Conservation (phyloP, 192 early-diverging fungal genomes). For the Ramicandelaber brevisporus region DNA sequence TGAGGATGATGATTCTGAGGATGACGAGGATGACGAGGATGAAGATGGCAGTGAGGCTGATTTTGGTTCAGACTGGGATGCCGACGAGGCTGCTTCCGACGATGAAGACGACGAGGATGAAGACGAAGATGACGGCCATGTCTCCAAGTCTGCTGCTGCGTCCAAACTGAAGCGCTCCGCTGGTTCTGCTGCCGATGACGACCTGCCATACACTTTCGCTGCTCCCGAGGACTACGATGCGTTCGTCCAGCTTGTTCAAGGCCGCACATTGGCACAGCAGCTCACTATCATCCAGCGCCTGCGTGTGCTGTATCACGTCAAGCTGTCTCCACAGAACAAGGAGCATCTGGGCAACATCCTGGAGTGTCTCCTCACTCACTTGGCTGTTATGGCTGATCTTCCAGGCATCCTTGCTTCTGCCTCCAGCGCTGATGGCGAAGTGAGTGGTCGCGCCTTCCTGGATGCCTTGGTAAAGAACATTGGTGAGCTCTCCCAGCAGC, state of each 20-base stretch:
- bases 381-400: slow-evolving; percentile 30
- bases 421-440: no score
- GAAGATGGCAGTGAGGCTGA: slow-evolving; percentile 10
- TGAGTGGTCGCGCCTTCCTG: slow-evolving; percentile 12
- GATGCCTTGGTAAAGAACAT: slow-evolving; percentile 31
- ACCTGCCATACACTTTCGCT: slow-evolving; percentile 62
- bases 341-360: slow-evolving; percentile 40
- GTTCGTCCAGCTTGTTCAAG: slow-evolving; percentile 36
- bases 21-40: slow-evolving; percentile 19
- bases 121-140: slow-evolving; percentile 3
- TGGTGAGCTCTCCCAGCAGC: slow-evolving; percentile 30
- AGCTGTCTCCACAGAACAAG: slow-evolving; percentile 59
- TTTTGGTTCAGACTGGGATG: slow-evolving; percentile 3
- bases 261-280: slow-evolving; percentile 36
- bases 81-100: slow-evolving; percentile 21
- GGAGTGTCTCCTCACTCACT: slow-evolving; percentile 36
- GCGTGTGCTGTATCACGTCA: slow-evolving; percentile 57
- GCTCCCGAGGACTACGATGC: slow-evolving; percentile 49
- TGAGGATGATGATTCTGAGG: slow-evolving; percentile 12
- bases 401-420: no score
- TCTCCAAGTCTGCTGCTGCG: slow-evolving; percentile 2
- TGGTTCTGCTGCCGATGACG: slow-evolving; percentile 6
- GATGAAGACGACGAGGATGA: slow-evolving; percentile 13
- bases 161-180: not conserved
- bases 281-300: slow-evolving; percentile 53